Conservation (phyloP, 2,329 filamentous ascomycete species). For the Aureobasidium sp. region DNA sequence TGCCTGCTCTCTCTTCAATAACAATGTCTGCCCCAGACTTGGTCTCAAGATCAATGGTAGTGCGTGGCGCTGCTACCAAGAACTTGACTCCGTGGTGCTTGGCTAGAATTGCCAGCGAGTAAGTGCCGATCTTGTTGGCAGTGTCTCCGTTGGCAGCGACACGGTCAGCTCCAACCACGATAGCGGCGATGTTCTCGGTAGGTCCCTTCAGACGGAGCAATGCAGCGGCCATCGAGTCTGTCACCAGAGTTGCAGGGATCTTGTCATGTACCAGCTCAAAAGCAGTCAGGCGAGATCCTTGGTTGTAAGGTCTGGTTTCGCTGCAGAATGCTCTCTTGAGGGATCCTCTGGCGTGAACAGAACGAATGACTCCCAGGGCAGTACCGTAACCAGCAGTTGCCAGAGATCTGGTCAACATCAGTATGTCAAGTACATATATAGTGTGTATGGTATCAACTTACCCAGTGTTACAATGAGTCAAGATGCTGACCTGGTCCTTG, state of each 20-base stretch:
- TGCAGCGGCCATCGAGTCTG: slow-evolving; percentile 92
- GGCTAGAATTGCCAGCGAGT: slow-evolving; percentile 84
- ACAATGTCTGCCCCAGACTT: slow-evolving; percentile 70
- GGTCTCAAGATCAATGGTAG: slow-evolving; percentile 83
- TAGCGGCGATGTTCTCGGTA: slow-evolving; percentile 65
- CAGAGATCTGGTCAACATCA: slow-evolving; percentile 55
- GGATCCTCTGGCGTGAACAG: slow-evolving; percentile 58
- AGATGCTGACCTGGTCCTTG: slow-evolving; percentile 61
- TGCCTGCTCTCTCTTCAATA: slow-evolving; percentile 78
- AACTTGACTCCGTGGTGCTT: slow-evolving; percentile 86
- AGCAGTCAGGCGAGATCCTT: slow-evolving; percentile 87
- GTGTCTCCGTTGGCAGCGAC: slow-evolving; percentile 96
- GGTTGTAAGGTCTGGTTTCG: slow-evolving; percentile 95
- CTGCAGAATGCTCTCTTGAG: slow-evolving; percentile 89
- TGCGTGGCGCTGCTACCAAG: slow-evolving; percentile 87
- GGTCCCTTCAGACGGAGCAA: slow-evolving; percentile 57
- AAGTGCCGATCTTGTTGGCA: slow-evolving; percentile 97
- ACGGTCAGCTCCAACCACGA: slow-evolving; percentile 90
- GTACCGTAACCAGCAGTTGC: slow-evolving; percentile 98
- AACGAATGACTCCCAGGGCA: slow-evolving; percentile 86
- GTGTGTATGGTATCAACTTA: slow-evolving; percentile 30
- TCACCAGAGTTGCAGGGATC: slow-evolving; percentile 86
- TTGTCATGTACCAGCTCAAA: slow-evolving; percentile 93
- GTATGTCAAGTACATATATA: not conserved
- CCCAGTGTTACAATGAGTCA: slow-evolving; percentile 98